phyloP scores from a whole-genome alignment of 2,329 filamentous ascomycete species.

The Massarina eburnea region DNA sequence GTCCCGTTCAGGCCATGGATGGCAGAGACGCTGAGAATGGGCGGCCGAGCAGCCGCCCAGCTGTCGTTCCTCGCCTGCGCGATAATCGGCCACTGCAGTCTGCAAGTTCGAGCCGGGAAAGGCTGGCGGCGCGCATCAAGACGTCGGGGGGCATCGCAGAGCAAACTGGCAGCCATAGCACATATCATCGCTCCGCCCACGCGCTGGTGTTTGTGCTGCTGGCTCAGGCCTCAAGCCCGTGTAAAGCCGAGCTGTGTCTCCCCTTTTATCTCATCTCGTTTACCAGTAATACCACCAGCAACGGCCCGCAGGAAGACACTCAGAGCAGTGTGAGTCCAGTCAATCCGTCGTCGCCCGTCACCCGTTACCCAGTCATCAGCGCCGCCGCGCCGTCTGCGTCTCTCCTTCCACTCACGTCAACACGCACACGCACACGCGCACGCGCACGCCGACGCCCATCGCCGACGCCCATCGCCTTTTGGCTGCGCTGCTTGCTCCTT shows the following conservation, averaged over 20 bases:
- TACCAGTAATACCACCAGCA: conserved; percentile 12
- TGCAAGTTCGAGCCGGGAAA: too few species aligned
- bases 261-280: background rate
- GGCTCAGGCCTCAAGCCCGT: conserved; percentile 3
- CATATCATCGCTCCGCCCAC: too few species aligned
- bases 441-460: background rate
- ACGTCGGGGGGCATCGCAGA: too few species aligned
- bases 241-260: conserved; percentile 1
- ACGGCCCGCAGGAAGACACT: conserved; percentile 4
- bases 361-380: conserved; percentile 1
- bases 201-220: background rate
- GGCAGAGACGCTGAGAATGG: conserved; percentile 1
- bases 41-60: background rate
- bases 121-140: background rate
- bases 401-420: conserved; percentile 31
- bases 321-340: too few species aligned
- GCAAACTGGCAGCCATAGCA: too few species aligned
- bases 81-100: background rate
- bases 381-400: conserved; percentile 31
- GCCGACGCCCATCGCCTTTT: background rate
- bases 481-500: conserved; percentile 3
- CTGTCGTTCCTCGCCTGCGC: conserved; percentile 11
- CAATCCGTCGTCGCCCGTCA: conserved; percentile 13
- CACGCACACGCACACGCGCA: conserved; percentile 8
- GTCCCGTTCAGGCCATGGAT: background rate